phyloP scores from a whole-genome alignment of 345 rosid species.

The Gossypium stocksii region DNA sequence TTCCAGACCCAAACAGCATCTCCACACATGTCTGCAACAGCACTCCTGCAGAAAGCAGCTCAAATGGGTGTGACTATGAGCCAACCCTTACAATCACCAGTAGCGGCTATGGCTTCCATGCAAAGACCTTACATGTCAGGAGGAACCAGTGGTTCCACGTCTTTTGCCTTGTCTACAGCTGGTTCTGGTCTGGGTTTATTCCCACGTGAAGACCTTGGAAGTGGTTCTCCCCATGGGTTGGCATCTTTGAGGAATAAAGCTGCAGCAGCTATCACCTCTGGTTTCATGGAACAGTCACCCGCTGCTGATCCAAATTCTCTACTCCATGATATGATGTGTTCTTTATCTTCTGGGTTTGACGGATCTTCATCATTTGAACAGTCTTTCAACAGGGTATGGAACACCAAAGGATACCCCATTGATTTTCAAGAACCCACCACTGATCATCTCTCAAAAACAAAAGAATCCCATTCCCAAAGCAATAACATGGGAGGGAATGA shows the following conservation, averaged over 20 bases:
- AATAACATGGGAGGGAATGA: conserved; percentile 13
- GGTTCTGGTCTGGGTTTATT: conserved; percentile 25
- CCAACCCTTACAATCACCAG: conserved; percentile 19
- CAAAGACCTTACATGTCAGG: conserved; percentile 34
- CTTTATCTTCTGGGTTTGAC: background rate
- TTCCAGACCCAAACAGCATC: conserved; percentile 12
- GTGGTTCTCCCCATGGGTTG: conserved; percentile 28
- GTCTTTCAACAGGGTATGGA: conserved; percentile 7
- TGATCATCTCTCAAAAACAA: background rate
- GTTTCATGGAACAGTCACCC: conserved; percentile 20
- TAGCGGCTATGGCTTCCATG: background rate
- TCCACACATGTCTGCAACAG: conserved; percentile 73
- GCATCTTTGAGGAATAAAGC: conserved; percentile 39
- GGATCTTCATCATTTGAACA: conserved; percentile 3
- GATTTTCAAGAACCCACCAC: background rate
- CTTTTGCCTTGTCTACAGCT: conserved; percentile 15
- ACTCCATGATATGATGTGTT: conserved; percentile 24
- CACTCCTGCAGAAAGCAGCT: conserved; percentile 79
- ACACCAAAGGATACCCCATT: background rate
- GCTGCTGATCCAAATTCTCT: conserved; percentile 22
- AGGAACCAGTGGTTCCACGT: conserved; percentile 46
- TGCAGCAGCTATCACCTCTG: conserved; percentile 31
- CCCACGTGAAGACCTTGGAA: conserved; percentile 34
- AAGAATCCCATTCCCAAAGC: background rate
- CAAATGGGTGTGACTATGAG: conserved; percentile 76